Conservation (phyloP, 371 early-diverging fungal genomes). For the Rhizomucor pusillus region DNA sequence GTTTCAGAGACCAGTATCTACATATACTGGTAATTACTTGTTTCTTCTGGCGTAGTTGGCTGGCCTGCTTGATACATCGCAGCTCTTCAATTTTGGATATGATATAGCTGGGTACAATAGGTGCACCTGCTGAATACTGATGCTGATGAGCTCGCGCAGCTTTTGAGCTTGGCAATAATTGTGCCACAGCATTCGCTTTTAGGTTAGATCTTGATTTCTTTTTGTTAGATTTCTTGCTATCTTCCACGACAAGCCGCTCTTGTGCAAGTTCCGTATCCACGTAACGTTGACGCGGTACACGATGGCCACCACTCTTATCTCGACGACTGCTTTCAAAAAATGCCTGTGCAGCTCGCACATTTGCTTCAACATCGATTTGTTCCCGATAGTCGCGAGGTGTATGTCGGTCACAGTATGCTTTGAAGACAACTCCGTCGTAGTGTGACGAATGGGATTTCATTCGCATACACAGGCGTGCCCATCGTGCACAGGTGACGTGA, state of each 20-base stretch:
- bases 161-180: conserved; percentile 46
- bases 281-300: conserved; percentile 2
- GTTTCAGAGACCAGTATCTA: conserved; percentile 94
- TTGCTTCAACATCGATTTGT: conserved; percentile 46
- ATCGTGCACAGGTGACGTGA: conserved; percentile 94
- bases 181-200: conserved; percentile 23
- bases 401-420: conserved; percentile 83
- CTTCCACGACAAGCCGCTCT: conserved; percentile 17
- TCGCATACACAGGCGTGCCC: conserved; percentile 85
- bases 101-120: conserved; percentile 70
- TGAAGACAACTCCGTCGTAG: conserved; percentile 55
- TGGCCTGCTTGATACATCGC: conserved; percentile 36
- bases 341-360: conserved; percentile 35
- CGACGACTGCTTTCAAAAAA: conserved; percentile 15
- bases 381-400: conserved; percentile 71
- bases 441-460: conserved; percentile 58
- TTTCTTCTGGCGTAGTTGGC: conserved; percentile 46
- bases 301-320: conserved; percentile 8
- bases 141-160: conserved; percentile 64
- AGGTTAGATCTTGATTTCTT: conserved; percentile 9
- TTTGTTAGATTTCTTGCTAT: conserved; percentile 19
- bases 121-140: conserved; percentile 56
- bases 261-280: not conserved
- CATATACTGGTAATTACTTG: conserved; percentile 67
- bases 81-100: conserved; percentile 59